Conservation (phyloP, 306 rosid species). For the Cotoneaster glaucophyllus region DNA sequence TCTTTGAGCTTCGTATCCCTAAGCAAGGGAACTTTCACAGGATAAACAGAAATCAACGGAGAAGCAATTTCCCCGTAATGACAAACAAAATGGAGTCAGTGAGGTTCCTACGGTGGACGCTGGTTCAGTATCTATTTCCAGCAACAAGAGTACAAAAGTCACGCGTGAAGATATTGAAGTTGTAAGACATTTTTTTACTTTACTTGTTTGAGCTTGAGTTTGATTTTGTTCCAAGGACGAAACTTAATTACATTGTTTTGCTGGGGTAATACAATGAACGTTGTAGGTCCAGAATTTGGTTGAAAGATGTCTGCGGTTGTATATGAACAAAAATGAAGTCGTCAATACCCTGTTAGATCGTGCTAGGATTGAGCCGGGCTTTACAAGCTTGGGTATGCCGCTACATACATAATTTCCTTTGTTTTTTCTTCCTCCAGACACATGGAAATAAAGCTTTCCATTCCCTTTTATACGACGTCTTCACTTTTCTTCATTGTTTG, state of each 20-base stretch:
- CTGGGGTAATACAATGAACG: not conserved
- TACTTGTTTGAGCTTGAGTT: not conserved
- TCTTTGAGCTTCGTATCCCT: not conserved
- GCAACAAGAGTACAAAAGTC: conserved; percentile 1
- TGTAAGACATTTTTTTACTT: not conserved
- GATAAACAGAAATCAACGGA: not conserved
- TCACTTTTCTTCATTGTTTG: not conserved
- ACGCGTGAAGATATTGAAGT: conserved; percentile 12
- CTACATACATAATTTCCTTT: not conserved
- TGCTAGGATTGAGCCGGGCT: conserved; percentile 11
- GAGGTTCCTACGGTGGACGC: conserved; percentile 1
- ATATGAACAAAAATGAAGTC: conserved; percentile 7
- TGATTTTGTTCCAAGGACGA: not conserved
- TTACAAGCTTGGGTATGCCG: conserved; percentile 14
- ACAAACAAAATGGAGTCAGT: not conserved
- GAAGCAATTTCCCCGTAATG: not conserved
- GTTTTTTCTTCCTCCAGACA: not conserved
- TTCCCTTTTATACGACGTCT: not conserved
- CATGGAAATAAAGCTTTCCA: not conserved
- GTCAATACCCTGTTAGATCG: not conserved
- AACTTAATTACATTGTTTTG: not conserved
- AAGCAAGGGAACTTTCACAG: not conserved
- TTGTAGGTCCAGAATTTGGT: conserved; percentile 17
- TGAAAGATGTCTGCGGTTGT: conserved; percentile 15
- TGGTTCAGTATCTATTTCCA: not conserved